phyloP scores from a whole-genome alignment of 805 yeast genomes.

The Sugiyamaella chiloensis region DNA sequence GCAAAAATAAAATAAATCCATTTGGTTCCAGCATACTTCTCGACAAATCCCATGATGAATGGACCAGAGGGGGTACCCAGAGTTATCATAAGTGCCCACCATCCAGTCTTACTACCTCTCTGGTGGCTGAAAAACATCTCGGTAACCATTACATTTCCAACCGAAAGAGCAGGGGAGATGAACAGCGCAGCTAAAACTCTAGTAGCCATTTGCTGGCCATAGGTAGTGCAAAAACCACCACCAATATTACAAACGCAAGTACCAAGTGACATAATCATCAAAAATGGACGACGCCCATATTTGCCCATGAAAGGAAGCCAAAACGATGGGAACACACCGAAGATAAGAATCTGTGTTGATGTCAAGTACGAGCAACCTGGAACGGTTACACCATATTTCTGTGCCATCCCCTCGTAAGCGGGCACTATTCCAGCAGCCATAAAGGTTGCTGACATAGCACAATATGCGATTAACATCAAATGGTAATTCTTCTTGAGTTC shows the following conservation, averaged over 20 bases:
- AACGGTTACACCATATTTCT: conserved; percentile 14
- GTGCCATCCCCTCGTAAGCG: conserved; percentile 17
- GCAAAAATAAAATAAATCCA: conserved; percentile 19
- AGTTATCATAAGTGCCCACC: conserved; percentile 19
- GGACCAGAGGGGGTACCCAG: conserved; percentile 19
- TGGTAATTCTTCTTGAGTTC: conserved; percentile 14
- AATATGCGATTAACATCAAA: conserved; percentile 14
- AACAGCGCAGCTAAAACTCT: conserved; percentile 17
- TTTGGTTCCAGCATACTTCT: conserved; percentile 13
- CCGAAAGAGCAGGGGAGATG: conserved; percentile 18
- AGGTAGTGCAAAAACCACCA: conserved; percentile 18
- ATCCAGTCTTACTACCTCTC: conserved; percentile 18
- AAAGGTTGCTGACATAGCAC: conserved; percentile 18
- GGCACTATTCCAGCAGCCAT: conserved; percentile 20
- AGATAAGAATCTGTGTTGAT: conserved; percentile 16
- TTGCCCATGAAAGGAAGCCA: conserved; percentile 17
- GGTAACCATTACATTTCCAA: conserved; percentile 18
- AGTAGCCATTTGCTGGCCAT: conserved; percentile 19
- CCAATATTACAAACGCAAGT: conserved; percentile 16
- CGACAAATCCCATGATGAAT: conserved; percentile 20
- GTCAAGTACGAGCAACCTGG: conserved; percentile 17
- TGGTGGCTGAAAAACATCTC: conserved; percentile 18
- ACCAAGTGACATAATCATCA: conserved; percentile 8
- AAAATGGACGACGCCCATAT: conserved; percentile 18
- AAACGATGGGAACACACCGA: conserved; percentile 18